Evolutionary conservation across 257 asterid genomes (phyloP).

Genomic region (Striga asiatica): DNA sequence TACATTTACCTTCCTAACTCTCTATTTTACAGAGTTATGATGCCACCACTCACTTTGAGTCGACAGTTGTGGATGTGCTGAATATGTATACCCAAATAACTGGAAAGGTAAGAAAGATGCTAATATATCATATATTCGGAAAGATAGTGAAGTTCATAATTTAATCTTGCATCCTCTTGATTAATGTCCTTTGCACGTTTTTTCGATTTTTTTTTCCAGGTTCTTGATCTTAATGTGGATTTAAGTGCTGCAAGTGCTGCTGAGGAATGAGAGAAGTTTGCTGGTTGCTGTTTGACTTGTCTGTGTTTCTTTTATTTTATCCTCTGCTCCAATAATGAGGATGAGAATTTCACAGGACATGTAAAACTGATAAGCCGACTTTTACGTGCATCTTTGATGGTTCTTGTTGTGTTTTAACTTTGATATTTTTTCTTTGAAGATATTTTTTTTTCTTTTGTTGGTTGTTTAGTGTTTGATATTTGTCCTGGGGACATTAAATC

Average conservation of each 20-base stretch:
- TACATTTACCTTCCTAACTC: conserved; percentile 1
- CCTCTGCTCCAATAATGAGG: too few relatives aligned
- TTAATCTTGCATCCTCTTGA: not conserved
- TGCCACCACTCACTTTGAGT: conserved; percentile 43
- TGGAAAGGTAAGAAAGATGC: conserved; percentile 41
- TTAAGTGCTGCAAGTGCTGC: not conserved
- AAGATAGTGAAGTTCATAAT: not conserved
- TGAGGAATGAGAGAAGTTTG: not conserved
- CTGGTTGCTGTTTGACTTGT: not conserved
- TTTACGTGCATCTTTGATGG: too few relatives aligned
- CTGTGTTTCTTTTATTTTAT: too few relatives aligned
- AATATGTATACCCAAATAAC: conserved; percentile 35
- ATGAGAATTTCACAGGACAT: too few relatives aligned
- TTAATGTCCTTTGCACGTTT: not conserved
- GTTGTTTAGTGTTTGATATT: too few relatives aligned
- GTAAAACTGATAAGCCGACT: too few relatives aligned
- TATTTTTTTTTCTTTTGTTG: too few relatives aligned
- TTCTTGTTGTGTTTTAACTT: too few relatives aligned
- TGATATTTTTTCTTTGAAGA: too few relatives aligned
- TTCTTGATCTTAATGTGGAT: not conserved
- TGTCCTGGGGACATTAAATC: too few relatives aligned
- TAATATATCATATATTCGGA: too few relatives aligned
- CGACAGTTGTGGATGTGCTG: conserved; percentile 39
- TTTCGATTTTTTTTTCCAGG: not conserved
- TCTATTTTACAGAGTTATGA: conserved; percentile 30